These are phyloP conservation scores for Silene conica DNA, from an alignment of 148 eudicot genomes.

Conservation along the genomic window DNA sequence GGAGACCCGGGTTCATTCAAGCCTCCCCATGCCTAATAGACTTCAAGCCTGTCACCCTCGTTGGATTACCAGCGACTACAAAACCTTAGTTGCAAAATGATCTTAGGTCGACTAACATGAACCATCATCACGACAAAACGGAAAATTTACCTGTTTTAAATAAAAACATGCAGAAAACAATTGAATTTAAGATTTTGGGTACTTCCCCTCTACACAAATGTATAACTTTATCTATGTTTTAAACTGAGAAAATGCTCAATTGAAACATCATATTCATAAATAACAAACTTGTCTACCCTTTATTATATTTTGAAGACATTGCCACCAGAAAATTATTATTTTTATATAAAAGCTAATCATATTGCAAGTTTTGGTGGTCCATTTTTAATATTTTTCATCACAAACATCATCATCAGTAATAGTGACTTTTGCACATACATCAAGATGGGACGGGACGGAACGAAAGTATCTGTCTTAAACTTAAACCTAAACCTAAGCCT, in stretches of 20 bases:
- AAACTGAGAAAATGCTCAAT: slow-evolving; percentile 2
- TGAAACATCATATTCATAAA: slow-evolving; percentile 26
- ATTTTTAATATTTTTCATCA: slow-evolving; percentile 5
- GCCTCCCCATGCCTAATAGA: no score
- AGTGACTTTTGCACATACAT: slow-evolving; percentile 23
- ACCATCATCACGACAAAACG: not conserved
- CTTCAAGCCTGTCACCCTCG: no score
- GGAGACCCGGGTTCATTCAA: no score
- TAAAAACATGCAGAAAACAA: slow-evolving; percentile 6
- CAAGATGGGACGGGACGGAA: no score
- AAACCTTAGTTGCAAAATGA: not conserved
- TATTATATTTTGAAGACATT: slow-evolving; percentile 16
- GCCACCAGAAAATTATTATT: slow-evolving; percentile 1
- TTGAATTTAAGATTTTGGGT: not conserved
- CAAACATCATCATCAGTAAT: slow-evolving; percentile 28
- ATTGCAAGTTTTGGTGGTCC: slow-evolving; percentile 25
- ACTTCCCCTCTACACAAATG: not conserved
- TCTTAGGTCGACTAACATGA: slow-evolving; percentile 8
- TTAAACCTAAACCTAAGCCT: no score
- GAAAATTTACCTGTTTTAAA: not conserved
- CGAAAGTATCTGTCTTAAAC: no score
- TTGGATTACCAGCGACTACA: no score
- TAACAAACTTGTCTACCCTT: slow-evolving; percentile 33
- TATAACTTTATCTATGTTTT: slow-evolving; percentile 6
- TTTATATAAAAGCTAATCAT: slow-evolving; percentile 15